phyloP scores from a whole-genome alignment of 2,329 filamentous ascomycete genomes.

The Bipolaris cookei region DNA sequence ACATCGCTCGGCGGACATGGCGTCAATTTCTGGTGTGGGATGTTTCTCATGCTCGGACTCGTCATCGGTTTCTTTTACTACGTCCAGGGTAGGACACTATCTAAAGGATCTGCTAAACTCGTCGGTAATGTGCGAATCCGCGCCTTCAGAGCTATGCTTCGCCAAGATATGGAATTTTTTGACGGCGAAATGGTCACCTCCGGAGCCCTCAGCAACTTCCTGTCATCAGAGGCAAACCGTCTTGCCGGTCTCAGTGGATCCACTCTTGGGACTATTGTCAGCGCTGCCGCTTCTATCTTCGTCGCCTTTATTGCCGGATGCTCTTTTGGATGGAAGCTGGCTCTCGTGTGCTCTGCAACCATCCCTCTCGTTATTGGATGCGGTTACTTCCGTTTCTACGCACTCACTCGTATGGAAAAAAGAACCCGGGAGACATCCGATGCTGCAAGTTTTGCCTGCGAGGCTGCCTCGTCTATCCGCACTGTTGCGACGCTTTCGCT shows the following conservation, averaged over 20 bases:
- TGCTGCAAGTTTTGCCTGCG: slow-evolving; percentile 88
- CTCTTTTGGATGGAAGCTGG: slow-evolving; percentile 84
- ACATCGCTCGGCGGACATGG: slow-evolving; percentile 66
- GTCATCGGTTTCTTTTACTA: slow-evolving; percentile 37
- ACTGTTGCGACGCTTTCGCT: slow-evolving; percentile 93
- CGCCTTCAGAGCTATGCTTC: slow-evolving; percentile 85
- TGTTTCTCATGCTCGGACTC: slow-evolving; percentile 46
- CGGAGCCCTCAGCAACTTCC: slow-evolving; percentile 76
- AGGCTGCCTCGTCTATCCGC: slow-evolving; percentile 91
- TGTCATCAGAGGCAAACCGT: slow-evolving; percentile 79
- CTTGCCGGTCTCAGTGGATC: slow-evolving; percentile 87
- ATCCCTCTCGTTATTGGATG: slow-evolving; percentile 79
- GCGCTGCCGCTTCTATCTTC: slow-evolving; percentile 78
- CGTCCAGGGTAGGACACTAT: slow-evolving; percentile 61
- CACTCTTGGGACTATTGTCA: slow-evolving; percentile 85
- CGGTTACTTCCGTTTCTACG: slow-evolving; percentile 86
- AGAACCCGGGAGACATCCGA: slow-evolving; percentile 77
- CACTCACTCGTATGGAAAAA: slow-evolving; percentile 81
- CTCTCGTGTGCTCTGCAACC: slow-evolving; percentile 79
- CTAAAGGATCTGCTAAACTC: slow-evolving; percentile 62
- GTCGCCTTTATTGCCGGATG: slow-evolving; percentile 72
- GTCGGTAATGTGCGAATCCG: slow-evolving; percentile 81
- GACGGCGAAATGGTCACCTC: slow-evolving; percentile 89
- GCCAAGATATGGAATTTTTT: slow-evolving; percentile 85
- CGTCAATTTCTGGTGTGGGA: slow-evolving; percentile 62